Evolutionary conservation across 2,329 filamentous ascomycete genomes (phyloP), one percentile per base, ranked within the genome.

Genomic region (Microsporum ferrugineum): DNA sequence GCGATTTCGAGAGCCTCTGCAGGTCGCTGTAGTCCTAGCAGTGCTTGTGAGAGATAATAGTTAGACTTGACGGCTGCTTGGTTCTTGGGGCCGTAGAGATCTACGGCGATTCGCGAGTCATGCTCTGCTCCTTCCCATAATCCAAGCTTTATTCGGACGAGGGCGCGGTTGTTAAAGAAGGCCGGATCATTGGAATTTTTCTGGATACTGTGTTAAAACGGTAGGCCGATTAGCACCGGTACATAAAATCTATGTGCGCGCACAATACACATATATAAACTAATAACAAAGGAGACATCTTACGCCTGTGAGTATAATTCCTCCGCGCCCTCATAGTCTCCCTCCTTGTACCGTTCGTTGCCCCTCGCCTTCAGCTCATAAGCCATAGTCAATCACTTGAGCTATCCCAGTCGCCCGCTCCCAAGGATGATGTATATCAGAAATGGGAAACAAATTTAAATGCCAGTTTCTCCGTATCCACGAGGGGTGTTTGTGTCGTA

Each of bases 111-210:
- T 59, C 86, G 75, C 70, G 91, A 92, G 74, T 96, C 91, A 63
- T 84, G 78, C 65, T 94, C 86, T 57, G 87, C 90, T 7, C 80
- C 84, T 34, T 88, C 82, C 83, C 87, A 95, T 67, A 84, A 79
- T 63, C 81, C 76, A 27, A 95, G 81, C 74, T 88, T 88, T 62
- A 94, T 79, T 45, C 91, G 84, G 2, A 88, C 85, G 76, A 96
- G 88, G 58, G 91, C 89, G 60, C 91, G 88, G 76, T 96, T 97
- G 43, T 90, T 92, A 76, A 91, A 96, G 58, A 96, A 82, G 34
- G 87, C 79, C 1, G 88, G 84, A 71, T 95, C 94, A 60, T 79
- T 81, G 2, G 88, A 82, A 73, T 95, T 89, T 70, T 85, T 84
- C 68, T 88, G 84, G 67, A 96, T 91, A 45, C 86, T 89, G 66